Base-by-base conservation (phyloP, 163 green algal species). In the Scenedesmus sp. region DNA sequence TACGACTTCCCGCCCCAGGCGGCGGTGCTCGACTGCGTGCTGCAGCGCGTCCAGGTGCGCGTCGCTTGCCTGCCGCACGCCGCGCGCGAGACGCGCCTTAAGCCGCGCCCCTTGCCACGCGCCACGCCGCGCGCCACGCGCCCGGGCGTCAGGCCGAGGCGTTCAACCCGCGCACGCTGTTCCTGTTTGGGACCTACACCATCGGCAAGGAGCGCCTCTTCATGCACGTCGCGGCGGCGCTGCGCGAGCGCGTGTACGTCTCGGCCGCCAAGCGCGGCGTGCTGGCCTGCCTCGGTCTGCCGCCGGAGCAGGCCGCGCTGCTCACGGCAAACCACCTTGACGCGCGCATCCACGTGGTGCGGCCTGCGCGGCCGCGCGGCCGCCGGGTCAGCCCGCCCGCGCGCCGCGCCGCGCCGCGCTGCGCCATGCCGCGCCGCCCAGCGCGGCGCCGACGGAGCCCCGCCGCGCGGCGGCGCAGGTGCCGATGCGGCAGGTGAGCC, bases 121-220 rank as follows among this genome's bases (percentile, higher is more conserved):
- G n/a, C n/a, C n/a, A n/a, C n/a, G n/a, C n/a, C n/a, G n/a, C n/a
- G n/a, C n/a, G n/a, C n/a, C n/a, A n/a, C n/a, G n/a, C n/a, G n/a
- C n/a, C n/a, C n/a, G n/a, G n/a, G n/a, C n/a, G 39, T 5, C 74
- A 85, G 24, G 75, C 84, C 11, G 86, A 91, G 77, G 64, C 50
- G 15, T 89, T 89, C 79, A 91, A 91, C 73, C 75, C 80, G 5
- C 70, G 84, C 26, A 64, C 71, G 18, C 82, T 94, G 60, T 90
- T 89, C n/a, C 65, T 91, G 31, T 90, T 91, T 86, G 89, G 88
- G 31, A 93, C 81, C 11, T 98, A 98, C 84, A 94, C 91, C 71
- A 97, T 98, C 48, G 95, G 95, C 63, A 98, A 98, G 86, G 87
- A 90, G 71, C 71, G 71, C 58, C 47, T 80, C 28, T 80, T 80